Evolutionary conservation across 208 protist species (phyloP).

Genomic region (Trypanosoma cruzi): DNA sequence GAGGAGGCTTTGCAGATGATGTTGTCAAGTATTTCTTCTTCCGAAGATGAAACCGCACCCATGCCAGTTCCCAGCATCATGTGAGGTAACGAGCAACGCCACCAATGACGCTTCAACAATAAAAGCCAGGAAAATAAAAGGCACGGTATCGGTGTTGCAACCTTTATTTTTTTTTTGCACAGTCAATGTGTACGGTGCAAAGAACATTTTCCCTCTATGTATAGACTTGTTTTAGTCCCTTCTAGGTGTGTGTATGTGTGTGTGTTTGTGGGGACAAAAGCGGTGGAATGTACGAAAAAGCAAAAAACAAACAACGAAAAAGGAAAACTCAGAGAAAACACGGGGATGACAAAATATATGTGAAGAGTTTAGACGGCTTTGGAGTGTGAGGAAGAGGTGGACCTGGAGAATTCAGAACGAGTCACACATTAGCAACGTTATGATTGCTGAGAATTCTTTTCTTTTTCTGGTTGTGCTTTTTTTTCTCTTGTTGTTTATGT

Average conservation of each 20-base stretch:
- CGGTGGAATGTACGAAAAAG: too few relatives aligned
- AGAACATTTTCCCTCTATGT: background rate
- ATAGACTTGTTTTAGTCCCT: background rate
- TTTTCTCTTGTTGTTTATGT: conserved; percentile 13
- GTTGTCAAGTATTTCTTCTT: conserved; percentile 22
- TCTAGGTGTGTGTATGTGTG: too few relatives aligned
- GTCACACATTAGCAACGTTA: background rate
- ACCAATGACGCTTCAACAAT: background rate
- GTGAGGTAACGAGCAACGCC: background rate
- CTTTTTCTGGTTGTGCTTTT: conserved; percentile 14
- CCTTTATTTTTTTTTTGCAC: background rate
- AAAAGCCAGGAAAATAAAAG: background rate
- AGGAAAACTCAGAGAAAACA: conserved; percentile 17
- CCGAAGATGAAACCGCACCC: conserved; percentile 2
- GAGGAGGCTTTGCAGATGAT: conserved; percentile 34
- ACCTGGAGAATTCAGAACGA: background rate
- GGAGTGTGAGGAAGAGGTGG: background rate
- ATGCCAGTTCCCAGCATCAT: background rate
- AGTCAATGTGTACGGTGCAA: background rate
- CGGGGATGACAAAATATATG: background rate
- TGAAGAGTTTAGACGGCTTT: background rate
- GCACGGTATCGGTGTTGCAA: background rate
- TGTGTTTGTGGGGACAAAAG: too few relatives aligned
- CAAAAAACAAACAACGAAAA: conserved; percentile 7
- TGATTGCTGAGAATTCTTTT: background rate